Conservation (phyloP, 164 flowering plant species). For the Taxillus chinensis region DNA sequence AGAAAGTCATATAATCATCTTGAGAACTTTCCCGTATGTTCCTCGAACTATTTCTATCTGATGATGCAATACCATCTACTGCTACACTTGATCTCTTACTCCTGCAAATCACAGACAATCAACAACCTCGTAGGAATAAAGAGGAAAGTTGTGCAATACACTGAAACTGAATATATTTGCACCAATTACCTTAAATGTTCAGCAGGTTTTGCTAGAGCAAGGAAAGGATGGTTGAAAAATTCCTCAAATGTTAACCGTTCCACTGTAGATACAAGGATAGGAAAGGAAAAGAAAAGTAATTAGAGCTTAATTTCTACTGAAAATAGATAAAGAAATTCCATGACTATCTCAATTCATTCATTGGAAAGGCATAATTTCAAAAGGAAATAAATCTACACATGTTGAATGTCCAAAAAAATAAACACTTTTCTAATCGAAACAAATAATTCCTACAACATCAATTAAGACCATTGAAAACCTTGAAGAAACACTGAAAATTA, state of each 20-base stretch:
- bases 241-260: constrained; percentile 95
- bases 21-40: constrained; percentile 49
- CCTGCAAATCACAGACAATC: constrained; percentile 24
- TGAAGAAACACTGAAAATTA: neutral
- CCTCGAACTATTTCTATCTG: constrained; percentile 28
- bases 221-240: constrained; percentile 84
- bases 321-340: neutral
- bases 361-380: no score
- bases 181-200: constrained; percentile 38
- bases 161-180: neutral
- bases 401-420: neutral
- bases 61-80: constrained; percentile 28
- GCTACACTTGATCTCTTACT: constrained; percentile 20
- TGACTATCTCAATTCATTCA: neutral
- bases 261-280: constrained; percentile 42
- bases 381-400: no score
- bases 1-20: constrained; percentile 74
- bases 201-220: constrained; percentile 29
- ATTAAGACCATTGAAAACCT: neutral
- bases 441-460: neutral
- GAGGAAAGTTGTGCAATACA: neutral
- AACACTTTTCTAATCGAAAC: neutral
- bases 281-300: neutral
- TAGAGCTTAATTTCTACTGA: neutral
- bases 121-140: neutral